phyloP scores from a whole-genome alignment of 306 rosid genomes.

The Prunus mume region DNA sequence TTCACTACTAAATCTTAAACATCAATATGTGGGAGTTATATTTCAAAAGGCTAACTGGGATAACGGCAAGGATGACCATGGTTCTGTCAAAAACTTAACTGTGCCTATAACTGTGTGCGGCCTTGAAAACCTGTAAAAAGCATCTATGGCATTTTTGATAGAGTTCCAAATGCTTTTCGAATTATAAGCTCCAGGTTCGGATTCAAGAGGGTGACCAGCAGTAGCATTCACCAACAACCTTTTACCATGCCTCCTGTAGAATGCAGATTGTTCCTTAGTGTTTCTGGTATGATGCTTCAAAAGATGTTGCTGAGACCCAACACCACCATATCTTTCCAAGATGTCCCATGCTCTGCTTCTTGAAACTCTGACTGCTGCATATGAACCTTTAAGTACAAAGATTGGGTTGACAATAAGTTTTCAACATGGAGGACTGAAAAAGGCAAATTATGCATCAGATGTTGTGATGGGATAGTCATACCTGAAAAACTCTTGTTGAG shows the following conservation, averaged over 20 bases:
- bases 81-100: conserved; percentile 52
- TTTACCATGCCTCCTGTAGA: conserved; percentile 22
- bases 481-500: conserved; percentile 35
- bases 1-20: not conserved
- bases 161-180: conserved; percentile 39
- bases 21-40: not conserved
- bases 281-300: conserved; percentile 21
- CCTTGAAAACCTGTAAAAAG: conserved; percentile 92
- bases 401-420: not conserved
- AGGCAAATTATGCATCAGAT: not conserved
- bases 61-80: not conserved
- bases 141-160: conserved; percentile 46
- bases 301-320: conserved; percentile 29
- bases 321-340: conserved; percentile 22
- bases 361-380: conserved; percentile 32
- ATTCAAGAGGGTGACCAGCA: conserved; percentile 63
- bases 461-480: conserved; percentile 10
- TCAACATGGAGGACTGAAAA: not conserved
- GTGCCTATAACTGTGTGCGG: conserved; percentile 98
- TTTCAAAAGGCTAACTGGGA: conserved; percentile 2
- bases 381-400: conserved; percentile 38
- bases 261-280: conserved; percentile 28
- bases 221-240: conserved; percentile 53
- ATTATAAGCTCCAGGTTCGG: conserved; percentile 56
- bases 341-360: conserved; percentile 39